These are phyloP conservation scores for Rhamnella rubrinervis DNA, from an alignment of 331 rosid species.

Conservation along the genomic window DNA sequence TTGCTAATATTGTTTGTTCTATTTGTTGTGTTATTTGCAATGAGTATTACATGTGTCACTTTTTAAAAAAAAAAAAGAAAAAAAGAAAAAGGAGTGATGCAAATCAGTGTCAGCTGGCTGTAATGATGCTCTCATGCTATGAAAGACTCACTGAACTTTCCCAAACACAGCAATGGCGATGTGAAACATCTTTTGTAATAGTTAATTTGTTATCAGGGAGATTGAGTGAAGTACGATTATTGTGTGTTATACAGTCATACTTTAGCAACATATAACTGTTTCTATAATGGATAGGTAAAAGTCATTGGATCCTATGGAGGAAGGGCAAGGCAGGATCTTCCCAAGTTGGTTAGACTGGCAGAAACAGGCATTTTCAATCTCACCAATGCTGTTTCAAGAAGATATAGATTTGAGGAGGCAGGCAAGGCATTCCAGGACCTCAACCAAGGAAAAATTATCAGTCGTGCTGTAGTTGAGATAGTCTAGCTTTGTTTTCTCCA, in stretches of 20 bases:
- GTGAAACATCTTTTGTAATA: not conserved
- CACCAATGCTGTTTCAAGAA: slow-evolving; percentile 69
- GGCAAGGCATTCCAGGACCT: slow-evolving; percentile 77
- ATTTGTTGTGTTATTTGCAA: too few relatives aligned
- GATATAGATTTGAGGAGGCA: slow-evolving; percentile 74
- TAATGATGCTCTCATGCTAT: too few relatives aligned
- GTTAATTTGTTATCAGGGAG: too few relatives aligned
- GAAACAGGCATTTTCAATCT: slow-evolving; percentile 83
- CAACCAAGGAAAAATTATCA: slow-evolving; percentile 61
- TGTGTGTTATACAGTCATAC: too few relatives aligned
- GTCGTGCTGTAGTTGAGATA: slow-evolving; percentile 82
- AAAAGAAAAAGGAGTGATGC: too few relatives aligned
- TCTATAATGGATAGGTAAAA: slow-evolving; percentile 55
- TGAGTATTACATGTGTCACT: too few relatives aligned
- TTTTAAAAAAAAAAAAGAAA: too few relatives aligned
- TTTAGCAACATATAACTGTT: too few relatives aligned
- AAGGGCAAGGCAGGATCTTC: slow-evolving; percentile 98
- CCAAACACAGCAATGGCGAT: not conserved
- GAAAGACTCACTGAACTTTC: not conserved
- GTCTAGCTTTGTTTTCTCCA: slow-evolving; percentile 28
- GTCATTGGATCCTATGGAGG: slow-evolving; percentile 91
- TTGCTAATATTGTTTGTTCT: not conserved
- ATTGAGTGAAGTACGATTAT: too few relatives aligned
- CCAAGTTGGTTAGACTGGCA: slow-evolving; percentile 78
- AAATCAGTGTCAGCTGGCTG: too few relatives aligned